phyloP scores from a whole-genome alignment of 2,329 filamentous ascomycete genomes.

The Colletotrichum sp. region DNA sequence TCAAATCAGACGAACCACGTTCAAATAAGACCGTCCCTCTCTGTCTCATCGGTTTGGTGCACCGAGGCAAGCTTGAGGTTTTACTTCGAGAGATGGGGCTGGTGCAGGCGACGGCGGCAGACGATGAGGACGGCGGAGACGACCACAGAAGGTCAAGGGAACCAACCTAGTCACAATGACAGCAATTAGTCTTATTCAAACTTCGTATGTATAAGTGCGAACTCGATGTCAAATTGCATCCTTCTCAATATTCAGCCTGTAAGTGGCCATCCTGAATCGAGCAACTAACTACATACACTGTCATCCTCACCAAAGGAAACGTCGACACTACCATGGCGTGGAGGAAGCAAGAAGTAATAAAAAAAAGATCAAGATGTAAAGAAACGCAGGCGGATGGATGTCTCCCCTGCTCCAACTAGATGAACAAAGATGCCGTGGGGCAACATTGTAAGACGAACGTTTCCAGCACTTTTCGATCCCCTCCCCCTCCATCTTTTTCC shows the following conservation, averaged over 20 bases:
- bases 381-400: slow-evolving; percentile 5
- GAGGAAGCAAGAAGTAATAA: not conserved
- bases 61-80: not conserved
- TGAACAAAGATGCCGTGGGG: slow-evolving; percentile 37
- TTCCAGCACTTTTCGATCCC: slow-evolving; percentile 12
- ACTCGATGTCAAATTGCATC: not conserved
- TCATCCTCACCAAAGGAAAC: not conserved
- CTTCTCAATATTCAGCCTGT: slow-evolving; percentile 8
- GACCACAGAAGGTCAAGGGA: no score
- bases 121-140: not conserved
- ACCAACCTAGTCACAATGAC: not conserved
- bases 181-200: not conserved
- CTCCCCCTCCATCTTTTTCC: not conserved
- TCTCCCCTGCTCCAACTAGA: slow-evolving; percentile 5
- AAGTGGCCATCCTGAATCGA: not conserved
- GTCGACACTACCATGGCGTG: not conserved
- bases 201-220: not conserved
- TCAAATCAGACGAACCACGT: not conserved
- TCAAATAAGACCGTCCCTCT: accelerated
- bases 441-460: slow-evolving; percentile 26
- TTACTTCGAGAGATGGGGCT: not conserved
- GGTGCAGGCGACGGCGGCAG: not conserved
- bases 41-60: not conserved
- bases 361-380: not conserved
- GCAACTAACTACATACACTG: not conserved